Conservation (phyloP, 805 yeast genomes). For the Metschnikowia rubicola region DNA sequence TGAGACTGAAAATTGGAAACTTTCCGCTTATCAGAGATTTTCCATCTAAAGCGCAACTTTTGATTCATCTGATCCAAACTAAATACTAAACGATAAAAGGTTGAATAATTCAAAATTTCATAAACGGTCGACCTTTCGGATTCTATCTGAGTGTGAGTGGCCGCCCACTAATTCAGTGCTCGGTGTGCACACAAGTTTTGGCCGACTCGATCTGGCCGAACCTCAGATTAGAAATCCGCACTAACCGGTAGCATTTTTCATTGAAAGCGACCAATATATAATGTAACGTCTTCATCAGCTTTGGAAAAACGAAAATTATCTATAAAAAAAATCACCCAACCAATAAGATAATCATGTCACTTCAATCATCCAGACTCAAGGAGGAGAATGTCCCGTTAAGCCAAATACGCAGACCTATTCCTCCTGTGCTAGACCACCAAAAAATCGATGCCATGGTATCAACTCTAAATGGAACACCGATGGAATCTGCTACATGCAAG, state of each 20-base stretch:
- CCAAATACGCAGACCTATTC: conserved; percentile 74
- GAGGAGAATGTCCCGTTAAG: conserved; percentile 60
- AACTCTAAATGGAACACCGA: conserved; percentile 61
- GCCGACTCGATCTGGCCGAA: background rate
- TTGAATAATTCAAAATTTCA: no score
- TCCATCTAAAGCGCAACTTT: no score
- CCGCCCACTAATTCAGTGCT: conserved; percentile 3
- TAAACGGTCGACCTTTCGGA: no score
- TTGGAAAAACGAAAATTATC: background rate
- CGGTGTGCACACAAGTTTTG: background rate
- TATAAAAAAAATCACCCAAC: background rate
- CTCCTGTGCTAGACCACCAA: conserved; percentile 72
- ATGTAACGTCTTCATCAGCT: background rate
- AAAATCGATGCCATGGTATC: conserved; percentile 80
- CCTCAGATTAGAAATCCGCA: conserved; percentile 5
- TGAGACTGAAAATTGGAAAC: no score
- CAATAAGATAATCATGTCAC: conserved; percentile 5
- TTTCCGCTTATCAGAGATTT: no score
- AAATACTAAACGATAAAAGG: no score
- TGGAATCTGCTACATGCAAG: conserved; percentile 59
- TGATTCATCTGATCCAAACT: no score
- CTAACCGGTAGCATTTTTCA: background rate
- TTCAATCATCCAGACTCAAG: conserved; percentile 56
- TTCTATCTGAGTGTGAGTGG: no score
- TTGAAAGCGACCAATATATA: background rate